Conservation (phyloP, 345 rosid genomes). For the Populus pruinosa region DNA sequence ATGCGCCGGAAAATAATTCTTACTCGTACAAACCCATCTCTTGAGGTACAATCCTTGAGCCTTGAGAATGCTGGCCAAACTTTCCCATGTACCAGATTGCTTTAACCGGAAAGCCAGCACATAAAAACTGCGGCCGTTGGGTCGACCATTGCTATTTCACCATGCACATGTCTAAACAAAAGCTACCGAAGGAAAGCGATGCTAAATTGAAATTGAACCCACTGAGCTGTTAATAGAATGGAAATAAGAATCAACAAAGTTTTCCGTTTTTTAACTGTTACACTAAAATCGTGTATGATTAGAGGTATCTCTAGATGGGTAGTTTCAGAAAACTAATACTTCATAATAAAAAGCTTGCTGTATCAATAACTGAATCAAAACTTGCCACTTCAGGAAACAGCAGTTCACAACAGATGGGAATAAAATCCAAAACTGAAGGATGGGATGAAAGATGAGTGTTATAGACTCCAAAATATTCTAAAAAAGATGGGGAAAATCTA, state of each 20-base stretch:
- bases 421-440: neutral
- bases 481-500: neutral
- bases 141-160: neutral
- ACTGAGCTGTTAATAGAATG: neutral
- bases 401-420: neutral
- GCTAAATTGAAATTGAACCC: neutral
- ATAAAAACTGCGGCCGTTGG: neutral
- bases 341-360: neutral
- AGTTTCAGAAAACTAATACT: neutral
- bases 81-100: neutral
- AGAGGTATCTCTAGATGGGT: neutral
- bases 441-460: neutral
- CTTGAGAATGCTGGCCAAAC: neutral
- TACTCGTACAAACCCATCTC: no score
- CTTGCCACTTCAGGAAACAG: neutral
- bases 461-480: neutral
- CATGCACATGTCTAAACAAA: neutral
- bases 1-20: no score
- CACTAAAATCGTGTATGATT: neutral
- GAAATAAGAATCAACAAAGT: neutral
- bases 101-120: neutral
- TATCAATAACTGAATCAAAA: neutral
- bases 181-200: neutral
- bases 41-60: neutral
- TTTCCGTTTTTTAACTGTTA: neutral